A percentile compares a stretch with the other conserved stretches of the same genome.
These are phyloP conservation scores for Apiospora saccharicola DNA, from an alignment of 2,329 filamentous ascomycete species.

Conservation along the genomic window DNA sequence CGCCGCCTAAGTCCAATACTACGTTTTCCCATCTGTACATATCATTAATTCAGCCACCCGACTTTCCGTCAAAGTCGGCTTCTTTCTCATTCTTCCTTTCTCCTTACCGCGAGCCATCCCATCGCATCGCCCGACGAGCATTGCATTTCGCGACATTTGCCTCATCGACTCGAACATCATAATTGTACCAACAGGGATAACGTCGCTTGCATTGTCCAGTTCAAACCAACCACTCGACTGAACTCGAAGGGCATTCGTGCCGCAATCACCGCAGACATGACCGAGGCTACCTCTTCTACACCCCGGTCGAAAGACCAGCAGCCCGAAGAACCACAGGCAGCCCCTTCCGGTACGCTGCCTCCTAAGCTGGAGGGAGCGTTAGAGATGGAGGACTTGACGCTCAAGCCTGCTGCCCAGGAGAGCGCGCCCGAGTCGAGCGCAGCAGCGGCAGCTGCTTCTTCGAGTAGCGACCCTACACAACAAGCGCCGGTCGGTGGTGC, in stretches of 20 bases:
- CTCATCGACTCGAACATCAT: neutral
- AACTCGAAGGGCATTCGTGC: neutral
- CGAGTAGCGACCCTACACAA: neutral
- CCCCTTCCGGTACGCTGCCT: neutral
- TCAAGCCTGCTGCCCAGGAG: neutral
- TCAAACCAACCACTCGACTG: neutral
- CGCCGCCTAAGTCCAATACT: neutral
- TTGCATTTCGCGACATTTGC: neutral
- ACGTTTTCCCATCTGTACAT: constrained; percentile 7
- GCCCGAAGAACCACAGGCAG: neutral
- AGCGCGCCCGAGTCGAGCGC: neutral
- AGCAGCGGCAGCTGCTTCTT: neutral
- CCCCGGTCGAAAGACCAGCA: constrained; percentile 2
- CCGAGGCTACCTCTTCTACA: neutral
- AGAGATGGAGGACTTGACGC: constrained; percentile 10
- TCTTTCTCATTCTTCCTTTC: neutral
- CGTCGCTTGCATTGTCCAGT: neutral
- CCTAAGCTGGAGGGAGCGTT: constrained; percentile 9
- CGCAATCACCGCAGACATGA: neutral
- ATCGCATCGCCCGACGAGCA: constrained; percentile 1
- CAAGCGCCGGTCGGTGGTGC: neutral
- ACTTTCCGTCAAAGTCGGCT: neutral
- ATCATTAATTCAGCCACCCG: constrained; percentile 2
- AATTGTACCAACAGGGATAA: neutral
- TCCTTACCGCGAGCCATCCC: neutral